Conservation (phyloP, 2,329 filamentous ascomycete genomes). For the Botryotinia globosa region DNA sequence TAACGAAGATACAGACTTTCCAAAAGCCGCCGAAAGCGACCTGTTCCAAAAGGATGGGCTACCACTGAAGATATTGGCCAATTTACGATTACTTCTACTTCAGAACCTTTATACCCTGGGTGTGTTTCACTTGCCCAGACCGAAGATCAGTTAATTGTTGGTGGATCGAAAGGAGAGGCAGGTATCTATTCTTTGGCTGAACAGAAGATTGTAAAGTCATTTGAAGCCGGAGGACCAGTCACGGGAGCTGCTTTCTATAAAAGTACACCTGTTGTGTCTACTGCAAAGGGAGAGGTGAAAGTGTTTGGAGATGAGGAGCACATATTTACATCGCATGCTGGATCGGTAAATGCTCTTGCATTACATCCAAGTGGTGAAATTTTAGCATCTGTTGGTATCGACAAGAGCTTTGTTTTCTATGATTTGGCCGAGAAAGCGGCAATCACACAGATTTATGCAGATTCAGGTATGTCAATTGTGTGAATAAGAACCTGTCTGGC, state of each 20-base stretch:
- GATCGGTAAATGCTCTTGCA: constrained; percentile 72
- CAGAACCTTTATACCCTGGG: constrained; percentile 58
- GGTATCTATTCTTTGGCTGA: constrained; percentile 77
- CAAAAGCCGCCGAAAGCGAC: constrained; percentile 84
- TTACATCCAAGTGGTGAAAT: constrained; percentile 81
- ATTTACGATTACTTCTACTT: constrained; percentile 53
- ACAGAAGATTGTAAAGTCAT: constrained; percentile 59
- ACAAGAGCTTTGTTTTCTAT: constrained; percentile 92
- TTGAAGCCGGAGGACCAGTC: constrained; percentile 47
- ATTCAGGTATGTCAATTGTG: constrained; percentile 62
- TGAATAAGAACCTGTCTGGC: neutral
- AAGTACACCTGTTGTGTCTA: constrained; percentile 36
- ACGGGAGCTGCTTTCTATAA: constrained; percentile 54
- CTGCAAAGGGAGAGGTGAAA: constrained; percentile 61
- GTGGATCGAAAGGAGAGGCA: constrained; percentile 59
- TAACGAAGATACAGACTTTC: constrained; percentile 60
- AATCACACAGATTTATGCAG: constrained; percentile 75
- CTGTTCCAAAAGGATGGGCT: constrained; percentile 81
- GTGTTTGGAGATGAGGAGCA: constrained; percentile 68
- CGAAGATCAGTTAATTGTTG: constrained; percentile 60
- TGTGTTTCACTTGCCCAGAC: constrained; percentile 57
- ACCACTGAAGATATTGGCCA: constrained; percentile 67
- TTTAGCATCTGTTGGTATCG: constrained; percentile 80
- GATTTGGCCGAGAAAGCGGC: constrained; percentile 67
- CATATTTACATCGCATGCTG: constrained; percentile 77